These are phyloP conservation scores for Camelina sativa DNA, from an alignment of 345 rosid genomes.

Conservation along the genomic window DNA sequence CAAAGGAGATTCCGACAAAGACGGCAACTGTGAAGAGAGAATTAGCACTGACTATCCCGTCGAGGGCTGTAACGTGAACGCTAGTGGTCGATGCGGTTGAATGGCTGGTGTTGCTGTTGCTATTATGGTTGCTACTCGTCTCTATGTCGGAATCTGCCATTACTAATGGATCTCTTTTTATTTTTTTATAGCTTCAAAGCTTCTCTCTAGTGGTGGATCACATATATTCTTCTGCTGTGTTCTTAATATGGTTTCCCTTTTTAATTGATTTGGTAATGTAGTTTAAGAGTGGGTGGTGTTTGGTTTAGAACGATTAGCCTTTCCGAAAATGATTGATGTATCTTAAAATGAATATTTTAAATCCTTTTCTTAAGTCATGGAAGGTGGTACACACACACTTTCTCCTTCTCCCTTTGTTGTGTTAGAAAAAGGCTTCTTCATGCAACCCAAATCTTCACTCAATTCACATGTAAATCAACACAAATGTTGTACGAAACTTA, in stretches of 20 bases:
- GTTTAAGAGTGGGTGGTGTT: conserved; percentile 41
- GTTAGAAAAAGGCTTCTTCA: conserved; percentile 18
- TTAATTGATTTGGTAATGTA: conserved; percentile 24
- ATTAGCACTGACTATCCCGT: conserved; percentile 40
- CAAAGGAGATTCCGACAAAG: conserved; percentile 41
- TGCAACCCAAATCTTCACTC: conserved; percentile 25
- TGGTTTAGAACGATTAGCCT: conserved; percentile 36
- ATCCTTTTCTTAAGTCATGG: conserved; percentile 21
- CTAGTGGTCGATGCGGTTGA: conserved; percentile 35
- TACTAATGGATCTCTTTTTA: conserved; percentile 13
- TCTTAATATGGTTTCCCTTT: neutral
- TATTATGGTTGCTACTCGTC: conserved; percentile 21
- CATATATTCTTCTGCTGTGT: conserved; percentile 18
- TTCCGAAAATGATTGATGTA: conserved; percentile 22
- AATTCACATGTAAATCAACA: conserved; percentile 11
- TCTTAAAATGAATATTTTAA: neutral
- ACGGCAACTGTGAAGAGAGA: conserved; percentile 46
- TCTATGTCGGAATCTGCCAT: conserved; percentile 45
- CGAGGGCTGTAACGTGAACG: conserved; percentile 43
- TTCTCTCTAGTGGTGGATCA: conserved; percentile 7
- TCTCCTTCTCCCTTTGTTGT: conserved; percentile 15
- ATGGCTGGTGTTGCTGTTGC: neutral
- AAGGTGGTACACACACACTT: conserved; percentile 28
- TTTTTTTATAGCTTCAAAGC: conserved; percentile 5
- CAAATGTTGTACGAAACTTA: neutral